These are phyloP conservation scores for Leptosphaerulina australis DNA, from an alignment of 2,329 filamentous ascomycete genomes.

Conservation along the genomic window DNA sequence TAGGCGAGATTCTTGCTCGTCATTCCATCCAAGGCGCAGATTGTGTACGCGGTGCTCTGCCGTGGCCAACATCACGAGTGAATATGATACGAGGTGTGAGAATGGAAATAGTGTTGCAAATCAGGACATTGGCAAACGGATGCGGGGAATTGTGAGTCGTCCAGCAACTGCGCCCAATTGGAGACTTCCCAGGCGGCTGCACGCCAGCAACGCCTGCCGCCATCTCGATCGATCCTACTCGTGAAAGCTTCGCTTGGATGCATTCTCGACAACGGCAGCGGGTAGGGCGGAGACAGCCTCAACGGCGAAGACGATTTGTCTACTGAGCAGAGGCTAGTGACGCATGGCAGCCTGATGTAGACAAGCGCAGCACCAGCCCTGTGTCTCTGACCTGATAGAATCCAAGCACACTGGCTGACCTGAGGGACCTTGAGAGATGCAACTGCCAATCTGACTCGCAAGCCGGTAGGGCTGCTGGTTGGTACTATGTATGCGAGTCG, in stretches of 20 bases:
- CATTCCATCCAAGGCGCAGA: not conserved
- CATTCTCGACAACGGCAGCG: constrained; percentile 19
- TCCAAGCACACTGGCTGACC: not conserved
- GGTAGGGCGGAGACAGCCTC: constrained; percentile 19
- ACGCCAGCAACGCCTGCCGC: constrained; percentile 12
- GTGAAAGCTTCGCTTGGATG: constrained; percentile 18
- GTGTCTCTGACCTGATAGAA: constrained; percentile 2
- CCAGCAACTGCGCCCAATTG: constrained; percentile 14
- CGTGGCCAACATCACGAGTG: constrained; percentile 12
- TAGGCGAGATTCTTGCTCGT: not conserved
- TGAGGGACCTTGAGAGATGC: not conserved
- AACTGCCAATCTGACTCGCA: constrained; percentile 12
- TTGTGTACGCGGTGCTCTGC: not conserved
- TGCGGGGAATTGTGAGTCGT: not conserved
- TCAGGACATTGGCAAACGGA: constrained; percentile 1
- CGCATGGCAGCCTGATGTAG: constrained; percentile 5
- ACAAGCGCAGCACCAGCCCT: constrained; percentile 7
- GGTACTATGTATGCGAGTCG: not conserved
- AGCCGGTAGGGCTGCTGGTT: constrained; percentile 15
- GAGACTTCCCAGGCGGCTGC: constrained; percentile 11
- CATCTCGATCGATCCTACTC: constrained; percentile 17
- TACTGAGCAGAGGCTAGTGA: constrained; percentile 4
- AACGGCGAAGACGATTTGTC: constrained; percentile 18
- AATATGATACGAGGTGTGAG: not conserved
- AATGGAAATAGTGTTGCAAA: constrained; percentile 9